Percentiles rank a stretch among this genome's conserved stretches.
These are phyloP conservation scores for Phyllosticta ampelicida DNA, from an alignment of 2,329 filamentous ascomycete genomes.

Conservation along the genomic window DNA sequence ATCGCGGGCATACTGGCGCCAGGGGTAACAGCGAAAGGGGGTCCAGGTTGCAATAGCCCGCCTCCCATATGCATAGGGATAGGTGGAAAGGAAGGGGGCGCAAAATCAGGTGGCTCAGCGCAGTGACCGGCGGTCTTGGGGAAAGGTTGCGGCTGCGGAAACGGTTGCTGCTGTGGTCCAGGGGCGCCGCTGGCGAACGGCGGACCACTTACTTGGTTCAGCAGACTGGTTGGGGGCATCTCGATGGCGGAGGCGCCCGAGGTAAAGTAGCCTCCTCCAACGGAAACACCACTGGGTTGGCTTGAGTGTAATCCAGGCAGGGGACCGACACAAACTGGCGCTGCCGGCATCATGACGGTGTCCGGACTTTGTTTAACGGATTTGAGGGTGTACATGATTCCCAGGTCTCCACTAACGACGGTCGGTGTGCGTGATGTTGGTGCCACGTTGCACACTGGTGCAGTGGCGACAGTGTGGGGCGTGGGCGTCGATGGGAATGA, in stretches of 20 bases:
- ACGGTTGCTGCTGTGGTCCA: neutral
- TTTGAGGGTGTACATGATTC: neutral
- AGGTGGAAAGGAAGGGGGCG: neutral
- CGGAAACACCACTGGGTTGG: neutral
- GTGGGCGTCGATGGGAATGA: neutral
- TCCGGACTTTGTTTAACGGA: neutral
- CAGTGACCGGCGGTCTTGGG: neutral
- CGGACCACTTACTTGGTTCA: neutral
- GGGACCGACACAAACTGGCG: neutral
- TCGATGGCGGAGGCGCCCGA: neutral
- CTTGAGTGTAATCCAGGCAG: neutral
- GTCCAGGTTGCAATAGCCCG: neutral
- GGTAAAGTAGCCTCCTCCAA: neutral
- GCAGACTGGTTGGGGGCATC: neutral
- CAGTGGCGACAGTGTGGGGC: neutral
- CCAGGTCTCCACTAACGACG: neutral
- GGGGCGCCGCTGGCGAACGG: neutral
- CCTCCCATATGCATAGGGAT: neutral
- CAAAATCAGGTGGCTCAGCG: neutral
- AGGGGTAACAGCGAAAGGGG: neutral
- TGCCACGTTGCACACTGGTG: neutral
- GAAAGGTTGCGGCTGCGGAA: neutral
- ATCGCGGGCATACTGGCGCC: neutral
- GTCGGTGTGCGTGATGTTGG: neutral
- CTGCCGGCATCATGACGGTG: neutral